phyloP scores from a whole-genome alignment of 495 filamentous ascomycete species.

The Hypoxylon crocopeplum region DNA sequence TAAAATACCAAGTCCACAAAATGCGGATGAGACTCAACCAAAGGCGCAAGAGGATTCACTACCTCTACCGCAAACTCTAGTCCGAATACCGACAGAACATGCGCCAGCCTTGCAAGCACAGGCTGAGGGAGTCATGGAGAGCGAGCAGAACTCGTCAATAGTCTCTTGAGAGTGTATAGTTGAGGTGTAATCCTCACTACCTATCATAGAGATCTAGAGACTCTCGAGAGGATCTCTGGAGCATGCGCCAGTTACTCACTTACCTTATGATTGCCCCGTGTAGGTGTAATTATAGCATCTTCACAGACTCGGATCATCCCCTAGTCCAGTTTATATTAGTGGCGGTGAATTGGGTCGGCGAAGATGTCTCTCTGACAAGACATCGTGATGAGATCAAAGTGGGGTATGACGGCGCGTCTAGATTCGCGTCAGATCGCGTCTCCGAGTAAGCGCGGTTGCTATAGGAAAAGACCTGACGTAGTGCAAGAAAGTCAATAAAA shows the following conservation, averaged over 20 bases:
- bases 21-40: conserved; percentile 45
- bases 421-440: conserved; percentile 26
- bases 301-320: too few species aligned
- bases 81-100: conserved; percentile 78
- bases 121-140: conserved; percentile 51
- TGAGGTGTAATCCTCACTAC: neutral
- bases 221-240: too few species aligned
- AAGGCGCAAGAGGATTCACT: conserved; percentile 49
- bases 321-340: too few species aligned
- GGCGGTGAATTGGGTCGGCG: too few species aligned
- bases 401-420: too few species aligned
- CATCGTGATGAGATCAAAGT: conserved; percentile 16
- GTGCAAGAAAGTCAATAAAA: conserved; percentile 11
- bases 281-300: too few species aligned
- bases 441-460: conserved; percentile 27
- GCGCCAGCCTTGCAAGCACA: conserved; percentile 62
- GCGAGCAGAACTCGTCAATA: conserved; percentile 35
- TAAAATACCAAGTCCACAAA: conserved; percentile 63
- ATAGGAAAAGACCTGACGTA: conserved; percentile 13
- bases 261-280: too few species aligned
- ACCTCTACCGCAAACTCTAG: conserved; percentile 77
- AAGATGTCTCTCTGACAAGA: too few species aligned
- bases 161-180: conserved; percentile 14
- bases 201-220: neutral
- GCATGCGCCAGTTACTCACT: too few species aligned